Percentiles rank a stretch among this genome's conserved stretches.
phyloP scores from a whole-genome alignment of 2,329 filamentous ascomycete species.

The Tolypocladium cylindrosporum region DNA sequence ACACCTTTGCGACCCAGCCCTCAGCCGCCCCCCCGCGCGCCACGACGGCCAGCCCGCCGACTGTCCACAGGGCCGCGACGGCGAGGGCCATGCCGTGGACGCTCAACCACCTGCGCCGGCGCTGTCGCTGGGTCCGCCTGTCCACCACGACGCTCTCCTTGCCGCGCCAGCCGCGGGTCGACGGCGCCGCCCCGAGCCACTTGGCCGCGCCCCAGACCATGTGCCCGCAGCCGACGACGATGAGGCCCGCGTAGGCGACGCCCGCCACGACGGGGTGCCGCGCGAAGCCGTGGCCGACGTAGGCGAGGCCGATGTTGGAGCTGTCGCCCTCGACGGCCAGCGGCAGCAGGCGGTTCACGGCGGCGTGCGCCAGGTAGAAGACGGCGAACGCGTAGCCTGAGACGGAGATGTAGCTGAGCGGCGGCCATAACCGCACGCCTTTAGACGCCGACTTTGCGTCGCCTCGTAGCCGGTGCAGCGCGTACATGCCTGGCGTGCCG shows the following conservation, averaged over 20 bases:
- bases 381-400: constrained; percentile 63
- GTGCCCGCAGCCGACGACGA: constrained; percentile 62
- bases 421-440: constrained; percentile 48
- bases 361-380: constrained; percentile 60
- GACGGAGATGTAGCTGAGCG: constrained; percentile 56
- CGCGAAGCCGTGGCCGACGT: constrained; percentile 77
- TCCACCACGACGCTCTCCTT: constrained; percentile 33
- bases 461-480: constrained; percentile 22
- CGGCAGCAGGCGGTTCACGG: constrained; percentile 68
- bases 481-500: constrained; percentile 43
- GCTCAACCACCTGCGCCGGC: constrained; percentile 58
- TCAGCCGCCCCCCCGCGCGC: constrained; percentile 57
- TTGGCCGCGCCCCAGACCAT: constrained; percentile 78
- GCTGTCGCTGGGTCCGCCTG: constrained; percentile 39
- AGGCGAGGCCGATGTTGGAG: constrained; percentile 75
- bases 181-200: constrained; percentile 61
- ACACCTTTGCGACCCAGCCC: constrained; percentile 74
- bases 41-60: constrained; percentile 69
- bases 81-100: constrained; percentile 56
- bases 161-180: constrained; percentile 36
- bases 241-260: constrained; percentile 56
- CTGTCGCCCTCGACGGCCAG: constrained; percentile 71
- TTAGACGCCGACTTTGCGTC: constrained; percentile 24
- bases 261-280: constrained; percentile 58
- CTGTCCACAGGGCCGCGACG: constrained; percentile 63